Evolutionary conservation across 352 stramenopile genomes (phyloP), one percentile per base, ranked within the genome.

Genomic region (Pythium coloratum): DNA sequence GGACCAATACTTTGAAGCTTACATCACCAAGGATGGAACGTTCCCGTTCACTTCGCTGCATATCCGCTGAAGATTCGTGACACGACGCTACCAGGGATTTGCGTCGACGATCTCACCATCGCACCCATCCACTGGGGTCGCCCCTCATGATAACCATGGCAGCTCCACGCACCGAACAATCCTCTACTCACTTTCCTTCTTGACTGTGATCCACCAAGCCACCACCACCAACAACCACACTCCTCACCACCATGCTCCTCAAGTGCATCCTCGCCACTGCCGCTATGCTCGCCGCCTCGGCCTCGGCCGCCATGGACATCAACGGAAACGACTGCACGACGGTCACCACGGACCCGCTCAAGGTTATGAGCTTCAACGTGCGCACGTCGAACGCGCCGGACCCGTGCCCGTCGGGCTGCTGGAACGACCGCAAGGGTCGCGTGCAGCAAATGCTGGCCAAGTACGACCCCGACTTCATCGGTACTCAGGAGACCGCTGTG

Each of bases 391-490:
- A 85, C 12, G 84, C 84, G 14, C 82, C 79, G 12, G 81, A 92
- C 26, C 76, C 82, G 9, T 92, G 82, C 59, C 79, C 81, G 0
- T 68, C 59, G 30, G 84, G 84, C n/a, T 92, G 84, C 62, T 92
- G 84, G 84, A 67, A 70, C 2, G 54, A 75, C 53, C 84, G 84
- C 61, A 83, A 90, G 57, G 56, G 47, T 9, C 77, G 81, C 14
- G 67, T 60, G 14, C 69, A 77, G 58, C 32, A 71, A 13, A 64
- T 92, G 32, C 66, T 92, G 4, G 59, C 69, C 0, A 67, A 65
- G 18, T 83, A 90, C 73, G 6, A 72, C 38, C 81, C 84, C 2
- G 81, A 90, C 67, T 76, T 92, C 40, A 86, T 92, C 44, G 84
- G 81, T 24, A 88, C 73, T 0, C 83, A 91, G 66, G 83, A 91